Conservation (phyloP, 495 filamentous ascomycete species). For the Xylaria grammica region DNA sequence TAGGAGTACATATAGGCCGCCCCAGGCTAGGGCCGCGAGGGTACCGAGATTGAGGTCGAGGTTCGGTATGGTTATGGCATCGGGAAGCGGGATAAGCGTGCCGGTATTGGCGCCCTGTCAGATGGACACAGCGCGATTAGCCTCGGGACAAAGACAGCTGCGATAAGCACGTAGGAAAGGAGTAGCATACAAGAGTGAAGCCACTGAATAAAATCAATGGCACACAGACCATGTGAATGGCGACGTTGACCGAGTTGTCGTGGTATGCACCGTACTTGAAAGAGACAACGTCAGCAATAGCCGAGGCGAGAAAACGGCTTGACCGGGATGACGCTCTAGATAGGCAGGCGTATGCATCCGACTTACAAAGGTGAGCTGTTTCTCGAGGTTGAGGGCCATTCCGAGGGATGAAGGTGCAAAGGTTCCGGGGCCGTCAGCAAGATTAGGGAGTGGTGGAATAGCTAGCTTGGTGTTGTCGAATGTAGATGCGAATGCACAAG, state of each 20-base stretch:
- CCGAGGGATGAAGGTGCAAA: constrained; percentile 11
- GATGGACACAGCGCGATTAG: constrained; percentile 21
- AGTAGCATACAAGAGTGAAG: constrained; percentile 71
- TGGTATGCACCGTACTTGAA: constrained; percentile 93
- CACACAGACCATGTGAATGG: constrained; percentile 90
- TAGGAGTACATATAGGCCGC: constrained; percentile 84
- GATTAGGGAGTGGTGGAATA: neutral
- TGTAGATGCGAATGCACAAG: too few relatives aligned
- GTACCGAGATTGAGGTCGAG: constrained; percentile 84
- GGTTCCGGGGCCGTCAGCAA: neutral
- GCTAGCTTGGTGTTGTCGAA: too few relatives aligned
- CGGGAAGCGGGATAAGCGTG: constrained; percentile 70
- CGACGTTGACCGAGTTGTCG: constrained; percentile 84
- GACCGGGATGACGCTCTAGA: constrained; percentile 1
- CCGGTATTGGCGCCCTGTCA: constrained; percentile 77
- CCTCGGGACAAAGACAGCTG: constrained; percentile 14
- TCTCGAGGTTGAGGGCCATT: constrained; percentile 55
- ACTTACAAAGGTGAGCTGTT: constrained; percentile 55
- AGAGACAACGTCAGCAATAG: constrained; percentile 20
- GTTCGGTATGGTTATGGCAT: constrained; percentile 71
- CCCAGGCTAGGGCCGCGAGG: constrained; percentile 70
- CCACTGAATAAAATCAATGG: constrained; percentile 80
- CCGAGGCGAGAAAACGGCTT: neutral
- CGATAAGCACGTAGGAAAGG: neutral
- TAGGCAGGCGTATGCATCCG: neutral